A percentile compares a stretch with the other conserved stretches of the same genome.
These are phyloP conservation scores for Porcisia deanei DNA, from an alignment of 208 protist species.

Conservation along the genomic window DNA sequence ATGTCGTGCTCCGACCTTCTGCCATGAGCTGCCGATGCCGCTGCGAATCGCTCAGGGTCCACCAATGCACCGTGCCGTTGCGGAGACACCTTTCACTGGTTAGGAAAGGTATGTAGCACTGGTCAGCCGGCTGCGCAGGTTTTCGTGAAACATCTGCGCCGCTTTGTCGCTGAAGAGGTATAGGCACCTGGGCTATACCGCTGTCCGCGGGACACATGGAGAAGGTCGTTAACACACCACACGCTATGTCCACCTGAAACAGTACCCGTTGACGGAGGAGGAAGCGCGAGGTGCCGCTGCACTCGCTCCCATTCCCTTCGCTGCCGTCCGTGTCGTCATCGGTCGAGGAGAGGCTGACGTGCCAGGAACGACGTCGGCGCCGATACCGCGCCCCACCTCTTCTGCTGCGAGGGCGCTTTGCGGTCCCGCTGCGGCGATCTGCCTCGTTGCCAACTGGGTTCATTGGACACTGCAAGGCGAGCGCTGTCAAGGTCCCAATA, in stretches of 20 bases:
- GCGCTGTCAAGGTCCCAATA: conserved; percentile 16
- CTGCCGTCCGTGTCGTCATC: neutral
- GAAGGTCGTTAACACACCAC: conserved; percentile 17
- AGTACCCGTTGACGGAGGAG: neutral
- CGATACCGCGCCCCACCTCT: neutral
- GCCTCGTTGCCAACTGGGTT: too few relatives aligned
- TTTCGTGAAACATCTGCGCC: too few relatives aligned
- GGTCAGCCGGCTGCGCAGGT: neutral
- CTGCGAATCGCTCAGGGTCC: conserved; percentile 25
- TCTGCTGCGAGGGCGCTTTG: neutral
- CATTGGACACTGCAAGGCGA: conserved; percentile 9
- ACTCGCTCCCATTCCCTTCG: neutral
- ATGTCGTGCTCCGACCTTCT: conserved; percentile 6
- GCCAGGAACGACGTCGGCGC: neutral
- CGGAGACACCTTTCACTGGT: conserved; percentile 11
- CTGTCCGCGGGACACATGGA: neutral
- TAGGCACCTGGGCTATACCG: neutral
- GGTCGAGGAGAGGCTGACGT: neutral
- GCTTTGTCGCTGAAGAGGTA: too few relatives aligned
- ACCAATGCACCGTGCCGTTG: conserved; percentile 28
- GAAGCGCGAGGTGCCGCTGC: neutral
- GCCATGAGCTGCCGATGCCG: conserved; percentile 21
- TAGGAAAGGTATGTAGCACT: neutral
- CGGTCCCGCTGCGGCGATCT: neutral
- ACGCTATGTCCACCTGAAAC: conserved; percentile 15